Evolutionary conservation across 495 filamentous ascomycete species (phyloP).

Genomic region (Aspergillus ellipticus): DNA sequence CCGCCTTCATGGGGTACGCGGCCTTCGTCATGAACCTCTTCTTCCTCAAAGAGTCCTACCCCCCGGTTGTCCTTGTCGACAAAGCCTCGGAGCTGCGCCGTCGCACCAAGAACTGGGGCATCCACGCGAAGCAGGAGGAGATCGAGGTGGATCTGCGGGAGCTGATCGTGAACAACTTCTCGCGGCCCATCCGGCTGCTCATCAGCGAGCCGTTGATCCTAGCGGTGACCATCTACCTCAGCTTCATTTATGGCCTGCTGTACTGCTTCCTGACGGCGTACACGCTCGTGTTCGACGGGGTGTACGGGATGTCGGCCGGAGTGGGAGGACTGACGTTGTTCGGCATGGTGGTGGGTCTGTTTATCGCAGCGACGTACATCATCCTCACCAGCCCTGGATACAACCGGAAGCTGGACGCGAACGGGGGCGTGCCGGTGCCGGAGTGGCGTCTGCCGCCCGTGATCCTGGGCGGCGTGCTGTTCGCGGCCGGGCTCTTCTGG

Average conservation of each 20-base stretch:
- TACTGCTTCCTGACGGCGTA: conserved; percentile 83
- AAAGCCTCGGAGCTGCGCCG: conserved; percentile 79
- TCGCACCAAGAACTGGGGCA: conserved; percentile 85
- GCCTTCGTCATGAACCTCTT: conserved; percentile 67
- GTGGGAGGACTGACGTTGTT: conserved; percentile 46
- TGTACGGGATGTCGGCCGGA: conserved; percentile 65
- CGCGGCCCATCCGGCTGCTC: conserved; percentile 72
- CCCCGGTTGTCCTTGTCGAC: conserved; percentile 69
- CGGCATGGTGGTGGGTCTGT: conserved; percentile 40
- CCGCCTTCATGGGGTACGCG: conserved; percentile 69
- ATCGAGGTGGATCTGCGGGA: conserved; percentile 81
- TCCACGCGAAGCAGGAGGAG: conserved; percentile 91
- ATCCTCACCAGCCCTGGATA: conserved; percentile 28
- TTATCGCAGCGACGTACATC: conserved; percentile 34
- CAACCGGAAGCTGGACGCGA: conserved; percentile 62
- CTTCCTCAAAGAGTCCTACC: conserved; percentile 80
- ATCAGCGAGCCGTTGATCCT: conserved; percentile 78
- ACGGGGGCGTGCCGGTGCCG: conserved; percentile 69
- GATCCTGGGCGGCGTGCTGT: conserved; percentile 70
- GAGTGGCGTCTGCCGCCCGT: conserved; percentile 84
- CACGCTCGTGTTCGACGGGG: conserved; percentile 69
- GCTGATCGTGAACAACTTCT: conserved; percentile 79
- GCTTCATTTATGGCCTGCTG: conserved; percentile 76
- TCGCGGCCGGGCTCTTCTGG: conserved; percentile 79
- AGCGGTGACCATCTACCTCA: conserved; percentile 72